Base-by-base conservation (phyloP, 2,329 filamentous ascomycete species). In the Botryotinia globosa region DNA sequence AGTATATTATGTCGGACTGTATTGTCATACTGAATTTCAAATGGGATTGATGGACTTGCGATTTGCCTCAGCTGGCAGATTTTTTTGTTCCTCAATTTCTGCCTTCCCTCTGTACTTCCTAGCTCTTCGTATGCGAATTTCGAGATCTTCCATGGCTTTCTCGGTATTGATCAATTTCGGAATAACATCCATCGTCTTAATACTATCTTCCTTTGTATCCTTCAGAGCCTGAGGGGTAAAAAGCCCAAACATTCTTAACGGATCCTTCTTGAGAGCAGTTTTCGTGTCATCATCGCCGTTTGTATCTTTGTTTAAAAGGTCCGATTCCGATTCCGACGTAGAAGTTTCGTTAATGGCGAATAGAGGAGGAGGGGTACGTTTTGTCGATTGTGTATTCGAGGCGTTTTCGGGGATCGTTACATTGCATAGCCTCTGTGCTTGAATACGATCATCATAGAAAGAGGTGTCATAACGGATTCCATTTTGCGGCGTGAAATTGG, bases 361-460 rank as follows among this genome's bases (percentile, higher is more conserved):
- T n/a, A 44, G 25, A n/a, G 58, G 25, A n/a, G 58, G 54, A 71
- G 68, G 45, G 90, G 80, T 20, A 48, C 25, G 69, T 34, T 63
- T 63, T 72, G 32, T 67, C 58, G 45, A 65, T 44, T 65, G 74
- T 62, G 56, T 69, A 62, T 69, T 48, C 16, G 68, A 64, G 68
- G 68, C 68, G 58, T 71, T 64, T 71, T 71, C 68, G 61, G 67
- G 70, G 22, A 75, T 69, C 45, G 83, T 77, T 72, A 79, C 78
- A 90, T 76, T 71, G 72, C 79, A 80, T 72, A 82, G 81, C 69
- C 87, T 82, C 34, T 81, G 82, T 4, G 91, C 90, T 79, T 89
- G 89, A 89, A 93, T 93, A 64, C 92, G 87, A 75, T 89, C 87
- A 80, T 94, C 91, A 79, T 92, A 95, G 78, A 88, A 87, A 77